Evolutionary conservation across 257 asterid species (phyloP).

Genomic region (Lycium ferocissimum): DNA sequence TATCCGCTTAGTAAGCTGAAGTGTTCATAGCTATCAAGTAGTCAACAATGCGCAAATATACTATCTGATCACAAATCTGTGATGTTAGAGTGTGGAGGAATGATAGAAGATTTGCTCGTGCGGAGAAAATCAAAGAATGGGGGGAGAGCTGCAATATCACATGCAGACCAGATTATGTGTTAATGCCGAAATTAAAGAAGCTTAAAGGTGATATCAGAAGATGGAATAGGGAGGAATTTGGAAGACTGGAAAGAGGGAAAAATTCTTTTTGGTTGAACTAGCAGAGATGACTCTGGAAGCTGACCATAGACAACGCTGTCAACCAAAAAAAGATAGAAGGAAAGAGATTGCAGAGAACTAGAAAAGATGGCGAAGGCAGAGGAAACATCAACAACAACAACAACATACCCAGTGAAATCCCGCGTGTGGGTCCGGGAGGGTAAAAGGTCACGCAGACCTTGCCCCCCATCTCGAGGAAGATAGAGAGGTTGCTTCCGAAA

Average conservation of each 20-base stretch:
- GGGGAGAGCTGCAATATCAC: neutral
- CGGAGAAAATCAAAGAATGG: neutral
- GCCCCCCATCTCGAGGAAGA: too few relatives aligned
- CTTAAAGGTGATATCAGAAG: neutral
- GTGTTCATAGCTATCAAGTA: too few relatives aligned
- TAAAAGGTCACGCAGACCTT: too few relatives aligned
- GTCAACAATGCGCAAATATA: neutral
- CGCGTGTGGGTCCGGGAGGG: too few relatives aligned
- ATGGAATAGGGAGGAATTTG: neutral
- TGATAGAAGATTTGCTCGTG: neutral
- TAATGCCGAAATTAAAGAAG: neutral
- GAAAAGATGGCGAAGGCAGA: neutral
- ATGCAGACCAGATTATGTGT: neutral
- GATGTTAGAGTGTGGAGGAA: neutral
- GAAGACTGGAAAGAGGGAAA: neutral
- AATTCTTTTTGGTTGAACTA: neutral
- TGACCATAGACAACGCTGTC: neutral
- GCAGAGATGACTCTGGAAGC: neutral
- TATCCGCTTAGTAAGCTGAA: too few relatives aligned
- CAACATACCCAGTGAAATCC: too few relatives aligned
- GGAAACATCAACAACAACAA: neutral
- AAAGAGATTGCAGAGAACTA: neutral
- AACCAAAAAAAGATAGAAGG: too few relatives aligned
- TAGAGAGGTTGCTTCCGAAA: too few relatives aligned
- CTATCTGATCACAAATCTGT: too few relatives aligned